Evolutionary conservation across 257 asterid genomes (phyloP), one percentile per base, ranked within the genome.

Genomic region (Verbena officinalis): DNA sequence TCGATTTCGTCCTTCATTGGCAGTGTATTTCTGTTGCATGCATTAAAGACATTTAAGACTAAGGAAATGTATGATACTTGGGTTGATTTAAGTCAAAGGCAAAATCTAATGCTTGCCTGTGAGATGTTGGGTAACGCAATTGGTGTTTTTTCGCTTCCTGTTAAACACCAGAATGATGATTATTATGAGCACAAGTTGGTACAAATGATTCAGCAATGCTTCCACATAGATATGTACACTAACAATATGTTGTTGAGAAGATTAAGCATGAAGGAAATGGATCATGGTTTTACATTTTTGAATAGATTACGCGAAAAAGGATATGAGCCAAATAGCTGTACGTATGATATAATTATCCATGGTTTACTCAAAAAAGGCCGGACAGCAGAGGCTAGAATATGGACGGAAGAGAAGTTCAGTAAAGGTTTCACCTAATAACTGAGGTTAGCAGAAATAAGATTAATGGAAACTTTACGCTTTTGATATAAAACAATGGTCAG

Each of bases 281-380:
- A 82, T 60, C 64, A 11, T 68, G 89, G 89, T 55, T 72, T 77
- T 43, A 61, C 61, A 21, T 76, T 72, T 77, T 74, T 90, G 48
- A 45, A 78, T 40, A 69, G 55, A 70, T 23, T 86, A 50, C 59
- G 62, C 9, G 71, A 81, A 58, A 83, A 68, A 54, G 95, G 96
- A 38, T 78, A 51, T 64, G 83, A 81, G 72, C 95, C 96, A 65
- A 88, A 93, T 75, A 59, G 73, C 73, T 86, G 95, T 95, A 83
- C 75, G 67, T 90, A 81, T 23, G 84, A 81, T 64, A 73, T 64
- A 62, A 72, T 93, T 59, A 84, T 81, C 40, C 83, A 76, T 30
- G 86, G 83, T 38, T 83, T 87, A 44, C 58, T 56, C 21, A 84
- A 75, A 84, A 68, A 38, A 34, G 95, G 97, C 36, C 77, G 75